phyloP scores from a whole-genome alignment of 306 rosid genomes.

The Geum urbanum region DNA sequence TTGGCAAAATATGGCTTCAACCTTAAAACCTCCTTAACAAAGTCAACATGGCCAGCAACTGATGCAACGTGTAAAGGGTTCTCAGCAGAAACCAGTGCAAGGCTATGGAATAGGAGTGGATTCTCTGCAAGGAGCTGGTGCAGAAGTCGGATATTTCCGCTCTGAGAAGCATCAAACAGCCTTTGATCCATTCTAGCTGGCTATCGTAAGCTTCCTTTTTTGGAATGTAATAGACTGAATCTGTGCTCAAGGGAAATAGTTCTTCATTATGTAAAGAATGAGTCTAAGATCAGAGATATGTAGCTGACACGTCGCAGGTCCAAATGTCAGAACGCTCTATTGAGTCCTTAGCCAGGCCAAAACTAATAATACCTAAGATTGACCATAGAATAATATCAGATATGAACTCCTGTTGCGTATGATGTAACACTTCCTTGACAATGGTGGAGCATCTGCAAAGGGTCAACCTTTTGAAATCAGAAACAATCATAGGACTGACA shows the following conservation, averaged over 20 bases:
- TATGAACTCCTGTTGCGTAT: too few species aligned
- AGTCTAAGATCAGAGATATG: not conserved
- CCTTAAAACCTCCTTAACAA: conserved; percentile 12
- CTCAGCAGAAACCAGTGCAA: not conserved
- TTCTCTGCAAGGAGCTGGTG: conserved; percentile 17
- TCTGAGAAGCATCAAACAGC: conserved; percentile 21
- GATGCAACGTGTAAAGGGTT: conserved; percentile 16
- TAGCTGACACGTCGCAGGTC: not conserved
- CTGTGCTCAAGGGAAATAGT: not conserved
- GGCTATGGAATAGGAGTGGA: conserved; percentile 6
- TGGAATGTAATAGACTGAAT: not conserved
- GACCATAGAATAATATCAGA: too few species aligned
- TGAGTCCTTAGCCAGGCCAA: not conserved
- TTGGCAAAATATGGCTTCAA: conserved; percentile 16
- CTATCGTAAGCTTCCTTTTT: not conserved
- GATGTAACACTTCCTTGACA: too few species aligned
- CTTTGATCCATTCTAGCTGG: conserved; percentile 8
- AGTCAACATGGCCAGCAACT: conserved; percentile 15
- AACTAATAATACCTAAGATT: too few species aligned
- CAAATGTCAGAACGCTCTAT: not conserved
- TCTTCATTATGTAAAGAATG: not conserved
- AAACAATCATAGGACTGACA: too few species aligned
- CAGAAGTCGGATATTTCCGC: not conserved
- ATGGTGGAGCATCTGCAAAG: too few species aligned
- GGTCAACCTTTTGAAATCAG: too few species aligned